phyloP scores from a whole-genome alignment of 768 basidiomycete species.

The Phylloporus sp. region DNA sequence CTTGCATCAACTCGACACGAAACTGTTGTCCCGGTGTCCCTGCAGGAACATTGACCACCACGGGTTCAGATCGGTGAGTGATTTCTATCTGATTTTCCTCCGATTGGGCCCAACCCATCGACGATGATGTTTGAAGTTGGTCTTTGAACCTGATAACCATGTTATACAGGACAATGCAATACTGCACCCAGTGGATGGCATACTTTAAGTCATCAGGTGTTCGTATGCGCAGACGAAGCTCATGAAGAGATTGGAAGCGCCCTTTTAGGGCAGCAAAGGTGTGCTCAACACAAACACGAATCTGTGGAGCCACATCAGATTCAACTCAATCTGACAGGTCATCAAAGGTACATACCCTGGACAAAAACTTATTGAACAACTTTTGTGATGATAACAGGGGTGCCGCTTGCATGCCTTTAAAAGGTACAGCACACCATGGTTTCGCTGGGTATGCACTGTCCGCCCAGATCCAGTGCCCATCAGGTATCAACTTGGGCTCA shows the following conservation, averaged over 20 bases:
- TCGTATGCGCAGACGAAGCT: neutral
- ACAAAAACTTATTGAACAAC: conserved; percentile 1
- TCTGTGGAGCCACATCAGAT: neutral
- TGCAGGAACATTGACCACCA: too few species aligned
- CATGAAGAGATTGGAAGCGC: conserved; percentile 4
- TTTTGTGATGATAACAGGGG: conserved; percentile 1
- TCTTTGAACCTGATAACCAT: neutral
- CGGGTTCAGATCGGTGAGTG: too few species aligned
- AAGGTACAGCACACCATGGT: conserved; percentile 5
- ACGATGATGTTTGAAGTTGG: neutral
- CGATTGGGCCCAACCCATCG: neutral
- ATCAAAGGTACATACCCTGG: conserved; percentile 5
- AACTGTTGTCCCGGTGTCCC: neutral
- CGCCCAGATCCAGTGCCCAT: conserved; percentile 11
- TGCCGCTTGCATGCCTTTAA: neutral
- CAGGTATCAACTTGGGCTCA: neutral
- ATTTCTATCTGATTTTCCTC: neutral
- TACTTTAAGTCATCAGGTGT: neutral
- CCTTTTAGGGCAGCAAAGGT: conserved; percentile 5
- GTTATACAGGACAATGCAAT: neutral
- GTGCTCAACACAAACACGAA: conserved; percentile 2
- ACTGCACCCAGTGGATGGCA: neutral
- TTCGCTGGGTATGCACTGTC: conserved; percentile 12
- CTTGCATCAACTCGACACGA: neutral
- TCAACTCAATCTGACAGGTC: too few species aligned